A percentile compares a stretch with the other conserved stretches of the same genome.
These are phyloP conservation scores for Diplocarpon rosae DNA, from an alignment of 2,329 filamentous ascomycete genomes.

Conservation along the genomic window DNA sequence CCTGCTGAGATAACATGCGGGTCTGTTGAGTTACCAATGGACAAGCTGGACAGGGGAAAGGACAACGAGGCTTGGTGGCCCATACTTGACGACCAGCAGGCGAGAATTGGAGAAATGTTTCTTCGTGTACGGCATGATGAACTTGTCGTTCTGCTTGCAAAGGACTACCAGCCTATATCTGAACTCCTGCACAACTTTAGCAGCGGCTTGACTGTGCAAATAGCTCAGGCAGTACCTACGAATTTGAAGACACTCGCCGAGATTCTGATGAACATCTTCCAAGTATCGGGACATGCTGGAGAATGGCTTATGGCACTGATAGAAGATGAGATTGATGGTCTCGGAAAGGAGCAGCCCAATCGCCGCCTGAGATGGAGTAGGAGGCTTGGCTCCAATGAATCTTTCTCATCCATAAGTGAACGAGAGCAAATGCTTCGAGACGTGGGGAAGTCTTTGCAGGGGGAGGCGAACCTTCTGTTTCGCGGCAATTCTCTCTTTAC, in stretches of 20 bases:
- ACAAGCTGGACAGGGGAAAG: constrained; percentile 65
- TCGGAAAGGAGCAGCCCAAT: constrained; percentile 68
- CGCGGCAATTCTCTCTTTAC: constrained; percentile 90
- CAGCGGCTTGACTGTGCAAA: constrained; percentile 72
- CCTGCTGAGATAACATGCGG: constrained; percentile 48
- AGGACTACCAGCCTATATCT: constrained; percentile 74
- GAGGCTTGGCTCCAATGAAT: constrained; percentile 61
- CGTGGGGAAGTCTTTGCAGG: constrained; percentile 66
- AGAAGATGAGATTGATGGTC: constrained; percentile 93
- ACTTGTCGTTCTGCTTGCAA: constrained; percentile 74
- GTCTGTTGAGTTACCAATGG: constrained; percentile 63
- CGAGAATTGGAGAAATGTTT: constrained; percentile 71
- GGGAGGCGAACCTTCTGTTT: constrained; percentile 91
- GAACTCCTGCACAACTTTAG: constrained; percentile 78
- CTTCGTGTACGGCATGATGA: constrained; percentile 79
- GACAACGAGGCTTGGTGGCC: constrained; percentile 85
- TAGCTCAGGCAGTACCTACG: constrained; percentile 66
- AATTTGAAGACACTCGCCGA: constrained; percentile 75
- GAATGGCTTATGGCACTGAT: constrained; percentile 92
- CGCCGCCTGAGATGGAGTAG: constrained; percentile 64
- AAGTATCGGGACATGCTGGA: constrained; percentile 71
- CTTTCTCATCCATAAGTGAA: constrained; percentile 48
- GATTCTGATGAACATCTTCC: constrained; percentile 85
- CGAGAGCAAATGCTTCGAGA: constrained; percentile 64
- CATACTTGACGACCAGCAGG: constrained; percentile 64